phyloP scores from a whole-genome alignment of 2,329 filamentous ascomycete species.

The Thelonectria blattea region DNA sequence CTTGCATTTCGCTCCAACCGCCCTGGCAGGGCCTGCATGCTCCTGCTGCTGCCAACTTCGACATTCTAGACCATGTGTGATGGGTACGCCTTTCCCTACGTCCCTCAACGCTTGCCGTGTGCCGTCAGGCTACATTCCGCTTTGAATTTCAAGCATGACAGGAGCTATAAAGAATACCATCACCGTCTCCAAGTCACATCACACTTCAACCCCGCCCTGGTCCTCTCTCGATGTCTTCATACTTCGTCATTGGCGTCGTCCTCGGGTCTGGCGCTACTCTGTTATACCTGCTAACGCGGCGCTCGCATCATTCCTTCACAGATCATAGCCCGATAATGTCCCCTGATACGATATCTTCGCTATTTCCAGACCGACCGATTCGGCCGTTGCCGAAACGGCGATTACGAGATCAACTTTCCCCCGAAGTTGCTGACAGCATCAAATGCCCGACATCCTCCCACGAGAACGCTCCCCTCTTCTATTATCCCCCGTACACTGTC shows the following conservation, averaged over 20 bases:
- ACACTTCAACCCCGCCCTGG: constrained; percentile 14
- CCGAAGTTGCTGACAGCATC: constrained; percentile 82
- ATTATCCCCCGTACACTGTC: constrained; percentile 57
- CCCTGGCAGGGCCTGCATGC: constrained; percentile 22
- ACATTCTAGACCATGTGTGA: constrained; percentile 45
- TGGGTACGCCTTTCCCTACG: constrained; percentile 47
- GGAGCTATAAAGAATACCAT: constrained; percentile 6
- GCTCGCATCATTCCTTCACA: constrained; percentile 37
- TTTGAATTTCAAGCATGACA: constrained; percentile 1
- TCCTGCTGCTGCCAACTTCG: constrained; percentile 31
- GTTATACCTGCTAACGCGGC: constrained; percentile 40
- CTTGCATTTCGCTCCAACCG: constrained; percentile 17
- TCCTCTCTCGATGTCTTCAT: constrained; percentile 20
- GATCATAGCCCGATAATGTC: constrained; percentile 62
- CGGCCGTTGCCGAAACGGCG: constrained; percentile 89
- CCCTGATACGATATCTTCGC: constrained; percentile 77
- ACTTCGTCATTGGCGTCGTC: constrained; percentile 21
- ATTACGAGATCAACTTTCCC: constrained; percentile 84
- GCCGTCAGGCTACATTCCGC: constrained; percentile 23
- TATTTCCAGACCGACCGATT: constrained; percentile 90
- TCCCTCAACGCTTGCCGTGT: constrained; percentile 40
- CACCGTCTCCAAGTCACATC: constrained; percentile 2
- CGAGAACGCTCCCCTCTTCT: constrained; percentile 76
- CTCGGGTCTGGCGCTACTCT: constrained; percentile 23
- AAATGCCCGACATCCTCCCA: constrained; percentile 80